These are phyloP conservation scores for Elongisporangium prolatum DNA, from an alignment of 352 stramenopile species.

Conservation along the genomic window DNA sequence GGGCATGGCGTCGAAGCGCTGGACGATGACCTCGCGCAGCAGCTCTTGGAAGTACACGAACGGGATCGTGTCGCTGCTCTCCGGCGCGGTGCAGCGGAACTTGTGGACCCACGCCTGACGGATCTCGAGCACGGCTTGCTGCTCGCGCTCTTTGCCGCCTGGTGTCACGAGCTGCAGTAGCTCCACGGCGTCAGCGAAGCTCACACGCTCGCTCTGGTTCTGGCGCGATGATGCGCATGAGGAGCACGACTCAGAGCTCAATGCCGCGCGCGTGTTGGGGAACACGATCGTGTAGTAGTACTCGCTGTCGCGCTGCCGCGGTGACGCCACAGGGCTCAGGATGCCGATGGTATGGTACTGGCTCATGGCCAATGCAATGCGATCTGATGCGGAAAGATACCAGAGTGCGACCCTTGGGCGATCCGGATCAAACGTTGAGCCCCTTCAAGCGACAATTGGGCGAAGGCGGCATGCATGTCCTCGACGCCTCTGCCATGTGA, in stretches of 20 bases:
- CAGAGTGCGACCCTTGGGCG: neutral
- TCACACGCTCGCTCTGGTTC: conserved; percentile 26
- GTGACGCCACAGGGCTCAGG: conserved; percentile 37
- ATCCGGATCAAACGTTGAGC: neutral
- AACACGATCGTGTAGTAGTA: conserved; percentile 82
- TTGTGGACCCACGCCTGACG: conserved; percentile 49
- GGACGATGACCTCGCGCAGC: conserved; percentile 58
- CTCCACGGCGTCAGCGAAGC: conserved; percentile 36
- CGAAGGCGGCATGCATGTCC: conserved; percentile 36
- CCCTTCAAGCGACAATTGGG: neutral
- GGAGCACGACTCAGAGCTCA: neutral
- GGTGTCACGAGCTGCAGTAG: conserved; percentile 50
- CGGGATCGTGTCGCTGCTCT: conserved; percentile 42
- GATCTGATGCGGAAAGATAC: neutral
- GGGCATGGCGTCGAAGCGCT: conserved; percentile 47
- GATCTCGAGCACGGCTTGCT: conserved; percentile 43
- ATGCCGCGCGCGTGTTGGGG: conserved; percentile 23
- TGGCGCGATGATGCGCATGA: too few relatives aligned
- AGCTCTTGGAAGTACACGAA: conserved; percentile 56
- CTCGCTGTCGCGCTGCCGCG: conserved; percentile 28
- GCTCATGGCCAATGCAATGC: conserved; percentile 9
- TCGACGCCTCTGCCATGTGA: conserved; percentile 29
- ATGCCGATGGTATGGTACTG: conserved; percentile 45
- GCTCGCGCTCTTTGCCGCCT: conserved; percentile 34
- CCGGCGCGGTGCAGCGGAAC: conserved; percentile 50